Base-by-base conservation (phyloP, 2,329 filamentous ascomycete genomes). In the Epichloe glyceriae region DNA sequence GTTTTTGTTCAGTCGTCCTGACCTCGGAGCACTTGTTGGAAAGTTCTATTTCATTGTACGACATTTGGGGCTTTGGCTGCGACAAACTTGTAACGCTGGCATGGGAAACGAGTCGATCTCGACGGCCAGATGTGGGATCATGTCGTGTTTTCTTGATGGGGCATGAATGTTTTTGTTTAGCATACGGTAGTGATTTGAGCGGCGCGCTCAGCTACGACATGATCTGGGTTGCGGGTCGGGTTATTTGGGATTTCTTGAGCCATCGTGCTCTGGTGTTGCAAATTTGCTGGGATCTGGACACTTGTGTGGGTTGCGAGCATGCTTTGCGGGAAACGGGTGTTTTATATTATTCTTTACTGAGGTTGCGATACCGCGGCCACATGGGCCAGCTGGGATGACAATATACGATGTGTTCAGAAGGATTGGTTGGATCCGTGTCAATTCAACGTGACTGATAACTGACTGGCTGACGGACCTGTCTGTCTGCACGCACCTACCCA, bases 211-310 rank as follows among this genome's bases (percentile, higher is more conserved):
- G 47, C 52, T 58, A 61, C 57, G 62, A 62, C 58, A 67, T 64
- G 61, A 64, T 64, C 60, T 62, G 59, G 59, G 52, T 57, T 57
- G 58, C 55, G 55, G 61, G 56, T 58, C 56, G 61, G 61, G 60
- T 64, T 61, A 57, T 53, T 56, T 56, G 61, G 58, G 62, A 58
- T 60, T 56, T 58, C 56, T 56, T 46, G 57, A 62, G 64, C 61
- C 61, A 54, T 64, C 57, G 61, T 55, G 64, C 64, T 58, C 60
- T 60, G 64, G 64, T 67, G 64, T 67, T 66, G 57, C 60, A 59
- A 50, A 60, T 58, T 56, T 54, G 49, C 51, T 61, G 60, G 60
- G 56, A 60, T 53, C 47, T 55, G 46, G 40, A 22, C 47, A 57
- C 57, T 60, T 60, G 61, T 52, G 46, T 37, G 30, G 56, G 61